Evolutionary conservation across 257 asterid genomes (phyloP).

Genomic region (Solanum chmielewskii): DNA sequence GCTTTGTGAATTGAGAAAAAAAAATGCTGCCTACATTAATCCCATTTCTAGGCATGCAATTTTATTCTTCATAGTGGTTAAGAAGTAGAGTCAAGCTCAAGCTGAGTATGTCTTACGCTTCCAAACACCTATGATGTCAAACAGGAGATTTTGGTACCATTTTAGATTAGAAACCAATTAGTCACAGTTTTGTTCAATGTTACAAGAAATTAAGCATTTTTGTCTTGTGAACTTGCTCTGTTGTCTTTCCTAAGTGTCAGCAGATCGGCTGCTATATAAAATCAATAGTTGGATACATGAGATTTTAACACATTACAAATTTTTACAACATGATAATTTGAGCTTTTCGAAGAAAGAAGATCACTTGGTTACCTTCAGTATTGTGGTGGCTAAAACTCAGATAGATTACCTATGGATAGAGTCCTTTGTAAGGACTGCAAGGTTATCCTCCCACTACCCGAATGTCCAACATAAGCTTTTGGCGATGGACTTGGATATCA

Average conservation of each 20-base stretch:
- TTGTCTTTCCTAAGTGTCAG: background rate
- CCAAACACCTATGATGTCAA: background rate
- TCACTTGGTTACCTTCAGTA: background rate
- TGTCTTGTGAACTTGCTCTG: background rate
- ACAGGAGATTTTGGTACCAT: background rate
- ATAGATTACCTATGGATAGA: background rate
- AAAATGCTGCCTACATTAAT: background rate
- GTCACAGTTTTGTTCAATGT: background rate
- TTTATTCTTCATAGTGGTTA: background rate
- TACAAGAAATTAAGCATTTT: background rate
- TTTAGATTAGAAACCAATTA: background rate
- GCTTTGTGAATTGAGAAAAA: background rate
- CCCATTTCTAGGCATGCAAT: background rate
- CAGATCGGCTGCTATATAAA: background rate
- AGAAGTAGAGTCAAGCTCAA: background rate
- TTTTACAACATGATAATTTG: background rate
- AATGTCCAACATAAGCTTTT: background rate
- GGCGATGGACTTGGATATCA: background rate
- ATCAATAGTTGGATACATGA: background rate
- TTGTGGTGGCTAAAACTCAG: background rate
- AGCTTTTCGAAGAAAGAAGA: background rate
- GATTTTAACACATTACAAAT: background rate
- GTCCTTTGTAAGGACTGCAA: background rate
- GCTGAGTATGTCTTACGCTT: background rate
- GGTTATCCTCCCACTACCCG: background rate